A percentile compares a stretch with the other conserved stretches of the same genome.
Conservation (phyloP, 1,284 basidiomycete species). For the Marasmius oreades region DNA sequence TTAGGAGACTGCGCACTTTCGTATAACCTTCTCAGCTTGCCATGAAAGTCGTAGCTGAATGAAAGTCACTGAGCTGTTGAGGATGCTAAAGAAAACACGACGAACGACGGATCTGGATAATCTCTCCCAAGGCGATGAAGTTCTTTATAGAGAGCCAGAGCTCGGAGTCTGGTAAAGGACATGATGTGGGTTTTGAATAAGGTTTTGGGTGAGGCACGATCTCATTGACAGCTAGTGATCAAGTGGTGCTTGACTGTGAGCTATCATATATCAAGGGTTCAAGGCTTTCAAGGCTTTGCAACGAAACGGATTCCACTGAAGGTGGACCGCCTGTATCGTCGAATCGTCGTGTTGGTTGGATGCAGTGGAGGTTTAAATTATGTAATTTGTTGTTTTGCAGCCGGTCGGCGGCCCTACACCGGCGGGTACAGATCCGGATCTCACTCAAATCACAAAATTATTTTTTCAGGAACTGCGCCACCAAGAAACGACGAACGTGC, state of each 20-base stretch:
- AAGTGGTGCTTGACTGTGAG: not conserved
- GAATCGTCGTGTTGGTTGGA: too few relatives aligned
- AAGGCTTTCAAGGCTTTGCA: too few relatives aligned
- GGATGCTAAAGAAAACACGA: constrained; percentile 20
- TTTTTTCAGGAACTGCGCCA: too few relatives aligned
- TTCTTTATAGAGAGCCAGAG: constrained; percentile 73
- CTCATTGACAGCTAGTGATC: not conserved
- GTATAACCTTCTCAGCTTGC: constrained; percentile 62
- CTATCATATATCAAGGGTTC: too few relatives aligned
- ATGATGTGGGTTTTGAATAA: not conserved
- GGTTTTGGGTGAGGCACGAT: not conserved
- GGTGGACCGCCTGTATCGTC: too few relatives aligned
- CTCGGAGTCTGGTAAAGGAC: constrained; percentile 47
- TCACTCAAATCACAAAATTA: too few relatives aligned
- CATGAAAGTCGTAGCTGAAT: constrained; percentile 71
- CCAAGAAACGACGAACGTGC: too few relatives aligned
- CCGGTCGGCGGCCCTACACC: too few relatives aligned
- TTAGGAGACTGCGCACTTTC: constrained; percentile 50
- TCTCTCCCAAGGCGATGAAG: constrained; percentile 73
- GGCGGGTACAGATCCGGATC: too few relatives aligned
- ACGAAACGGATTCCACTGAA: too few relatives aligned
- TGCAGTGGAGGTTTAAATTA: too few relatives aligned
- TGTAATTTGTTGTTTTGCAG: too few relatives aligned
- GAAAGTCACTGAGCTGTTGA: constrained; percentile 5
- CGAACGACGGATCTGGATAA: constrained; percentile 74